Base-by-base conservation (phyloP, 2,329 filamentous ascomycete genomes). In the Aspergillus niger region DNA sequence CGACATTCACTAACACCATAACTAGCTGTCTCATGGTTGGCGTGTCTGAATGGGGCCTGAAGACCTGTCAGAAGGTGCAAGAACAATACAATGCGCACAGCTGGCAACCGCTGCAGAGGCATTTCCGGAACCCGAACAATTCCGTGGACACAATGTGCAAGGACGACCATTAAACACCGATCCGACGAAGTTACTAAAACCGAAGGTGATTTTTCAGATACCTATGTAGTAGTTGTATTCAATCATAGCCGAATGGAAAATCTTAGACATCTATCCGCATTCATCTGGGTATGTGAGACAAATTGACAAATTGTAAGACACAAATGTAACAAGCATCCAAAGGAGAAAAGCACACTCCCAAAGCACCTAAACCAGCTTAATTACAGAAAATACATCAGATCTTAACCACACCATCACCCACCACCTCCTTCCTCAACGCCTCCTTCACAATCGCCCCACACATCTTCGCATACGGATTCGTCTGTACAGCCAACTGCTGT, bases 61-160 rank as follows among this genome's bases (percentile, higher is more conserved):
- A 86, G 74, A 85, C 85, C 63, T 94, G 88, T 71, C 77, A 82
- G 69, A 91, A 90, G 76, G 84, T 90, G 43, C 89, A 91, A 78
- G 82, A 86, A 65, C 85, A 85, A 59, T 96, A 95, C 71, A 92
- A 87, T 72, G 86, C 88, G 59, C 90, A 96, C 80, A 93, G 90
- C 73, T 97, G 92, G 92, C 87, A 82, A 28, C 83, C 83, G 0
- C 77, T 91, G 55, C 85, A 85, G 75, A 82, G 86, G 47, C 85
- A 89, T 70, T 90, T 88, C 64, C 79, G 80, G 70, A 79, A 80
- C 70, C 82, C 82, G 17, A 79, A 81, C 63, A 80, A 81, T 11
- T 24, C 20, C 3, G 41, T 24, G 20, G 41, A 44, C 41, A 24
- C 10, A 6, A 44, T 43, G 41, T 43, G 41, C 20, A 20, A 24